Base-by-base conservation (phyloP, 305 asterid genomes). In the Lippia alba region DNA sequence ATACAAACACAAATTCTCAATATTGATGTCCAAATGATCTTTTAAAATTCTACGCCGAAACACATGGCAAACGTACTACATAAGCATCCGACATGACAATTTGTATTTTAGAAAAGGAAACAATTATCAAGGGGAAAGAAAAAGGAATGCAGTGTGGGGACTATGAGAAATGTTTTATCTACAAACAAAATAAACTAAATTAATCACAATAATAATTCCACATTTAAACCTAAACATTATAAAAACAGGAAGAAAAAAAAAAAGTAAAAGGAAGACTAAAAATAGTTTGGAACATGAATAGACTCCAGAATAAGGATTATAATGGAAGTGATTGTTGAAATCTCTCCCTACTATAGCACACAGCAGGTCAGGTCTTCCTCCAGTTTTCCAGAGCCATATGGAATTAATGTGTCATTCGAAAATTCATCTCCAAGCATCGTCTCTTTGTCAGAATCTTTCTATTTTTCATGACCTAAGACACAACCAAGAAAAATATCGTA, bases 111-210 rank as follows among this genome's bases (percentile, higher is more conserved):
- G n/a, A n/a, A n/a, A n/a, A n/a, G n/a, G n/a, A n/a, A n/a, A n/a
- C n/a, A n/a, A n/a, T n/a, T n/a, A n/a, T n/a, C n/a, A n/a, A n/a
- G n/a, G n/a, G n/a, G n/a, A n/a, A 48, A 39, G 17, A 19, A 24
- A 9, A 10, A 32, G 68, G 45, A 15, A 11, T 36, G 53, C n/a
- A n/a, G 10, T 12, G 18, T 54, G 70, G 62, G 34, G 1, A 33
- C 2, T 12, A 54, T 5, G 44, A 12, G 53, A 46, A 16, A 39
- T 48, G 60, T 41, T 58, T 41, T 78, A 73, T 78, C 61, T 78
- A 78, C 79, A 78, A 78, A 74, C 32, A 70, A 66, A 61, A 49
- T 12, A 65, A 56, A 67, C 50, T 51, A 19, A 55, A 32, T 58
- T 57, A 10, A 64, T 73, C 19, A 64, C 40, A 24, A 61, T 41